Conservation (phyloP, 1,284 basidiomycete genomes). For the Pseudozyma hubeiensis region DNA sequence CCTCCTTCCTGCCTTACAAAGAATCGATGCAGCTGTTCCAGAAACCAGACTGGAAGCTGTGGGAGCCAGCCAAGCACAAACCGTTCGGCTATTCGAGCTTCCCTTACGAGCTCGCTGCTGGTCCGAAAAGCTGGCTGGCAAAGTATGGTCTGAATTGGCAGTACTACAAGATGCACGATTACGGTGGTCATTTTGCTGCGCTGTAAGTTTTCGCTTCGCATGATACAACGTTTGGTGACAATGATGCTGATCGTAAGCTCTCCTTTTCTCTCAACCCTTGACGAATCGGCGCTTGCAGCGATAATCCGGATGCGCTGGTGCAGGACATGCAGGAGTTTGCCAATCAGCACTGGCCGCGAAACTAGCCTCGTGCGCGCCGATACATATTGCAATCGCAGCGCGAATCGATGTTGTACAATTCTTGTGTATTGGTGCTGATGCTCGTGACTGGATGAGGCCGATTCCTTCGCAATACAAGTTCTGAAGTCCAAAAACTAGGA, state of each 20-base stretch:
- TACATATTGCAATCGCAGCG: background rate
- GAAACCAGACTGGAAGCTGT: conserved; percentile 35
- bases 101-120: conserved; percentile 43
- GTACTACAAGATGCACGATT: conserved; percentile 48
- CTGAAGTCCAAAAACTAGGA: conserved; percentile 17
- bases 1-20: conserved; percentile 53
- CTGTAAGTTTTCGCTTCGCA: conserved; percentile 36
- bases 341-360: conserved; percentile 38
- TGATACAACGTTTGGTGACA: background rate
- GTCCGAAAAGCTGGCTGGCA: conserved; percentile 43
- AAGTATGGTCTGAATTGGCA: conserved; percentile 42
- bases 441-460: too few relatives aligned
- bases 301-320: conserved; percentile 46
- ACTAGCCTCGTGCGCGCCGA: conserved; percentile 1
- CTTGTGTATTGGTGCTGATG: background rate
- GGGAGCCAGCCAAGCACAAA: conserved; percentile 22
- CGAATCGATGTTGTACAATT: background rate
- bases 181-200: conserved; percentile 60
- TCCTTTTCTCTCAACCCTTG: background rate
- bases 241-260: background rate
- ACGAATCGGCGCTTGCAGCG: conserved; percentile 9
- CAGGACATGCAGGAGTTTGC: conserved; percentile 52
- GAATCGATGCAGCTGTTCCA: conserved; percentile 24
- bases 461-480: background rate
- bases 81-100: conserved; percentile 50